Conservation (phyloP, 352 stramenopile species). For the Pythium sukuiense region DNA sequence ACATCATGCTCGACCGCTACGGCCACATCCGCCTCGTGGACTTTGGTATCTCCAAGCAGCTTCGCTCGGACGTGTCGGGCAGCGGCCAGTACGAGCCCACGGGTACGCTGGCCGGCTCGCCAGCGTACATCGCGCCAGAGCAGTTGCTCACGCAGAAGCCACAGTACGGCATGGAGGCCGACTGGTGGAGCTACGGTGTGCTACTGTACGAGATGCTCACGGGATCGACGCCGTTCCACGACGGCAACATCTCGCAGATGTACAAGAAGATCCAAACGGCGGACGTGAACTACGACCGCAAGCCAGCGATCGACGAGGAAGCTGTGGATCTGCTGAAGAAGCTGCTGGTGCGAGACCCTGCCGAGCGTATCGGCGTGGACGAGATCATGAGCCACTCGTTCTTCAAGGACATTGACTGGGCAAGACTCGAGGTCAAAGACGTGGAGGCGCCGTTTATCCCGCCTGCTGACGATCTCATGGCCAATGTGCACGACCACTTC, state of each 20-base stretch:
- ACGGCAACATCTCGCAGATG: slow-evolving; percentile 83
- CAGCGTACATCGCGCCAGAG: slow-evolving; percentile 85
- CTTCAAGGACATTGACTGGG: slow-evolving; percentile 79
- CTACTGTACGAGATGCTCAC: slow-evolving; percentile 91
- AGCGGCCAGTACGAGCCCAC: slow-evolving; percentile 61
- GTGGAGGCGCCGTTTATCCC: slow-evolving; percentile 82
- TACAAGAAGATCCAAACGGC: slow-evolving; percentile 90
- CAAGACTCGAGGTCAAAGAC: slow-evolving; percentile 67
- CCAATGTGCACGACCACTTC: slow-evolving; percentile 89
- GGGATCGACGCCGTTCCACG: slow-evolving; percentile 86
- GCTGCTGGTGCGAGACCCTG: slow-evolving; percentile 72
- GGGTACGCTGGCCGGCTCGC: slow-evolving; percentile 74
- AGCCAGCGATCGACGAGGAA: slow-evolving; percentile 61
- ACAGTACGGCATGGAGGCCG: slow-evolving; percentile 80
- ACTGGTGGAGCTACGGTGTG: slow-evolving; percentile 92
- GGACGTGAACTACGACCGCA: slow-evolving; percentile 78
- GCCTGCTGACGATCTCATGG: slow-evolving; percentile 78
- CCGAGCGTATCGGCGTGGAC: slow-evolving; percentile 44
- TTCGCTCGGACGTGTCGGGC: slow-evolving; percentile 32
- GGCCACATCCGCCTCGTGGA: slow-evolving; percentile 89
- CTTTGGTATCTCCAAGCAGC: slow-evolving; percentile 89
- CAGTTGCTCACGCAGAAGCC: slow-evolving; percentile 82
- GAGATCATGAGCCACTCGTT: slow-evolving; percentile 55
- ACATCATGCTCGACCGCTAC: slow-evolving; percentile 88
- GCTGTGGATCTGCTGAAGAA: slow-evolving; percentile 78